Base-by-base conservation (phyloP, 306 rosid species). In the Gleditsia sinensis region DNA sequence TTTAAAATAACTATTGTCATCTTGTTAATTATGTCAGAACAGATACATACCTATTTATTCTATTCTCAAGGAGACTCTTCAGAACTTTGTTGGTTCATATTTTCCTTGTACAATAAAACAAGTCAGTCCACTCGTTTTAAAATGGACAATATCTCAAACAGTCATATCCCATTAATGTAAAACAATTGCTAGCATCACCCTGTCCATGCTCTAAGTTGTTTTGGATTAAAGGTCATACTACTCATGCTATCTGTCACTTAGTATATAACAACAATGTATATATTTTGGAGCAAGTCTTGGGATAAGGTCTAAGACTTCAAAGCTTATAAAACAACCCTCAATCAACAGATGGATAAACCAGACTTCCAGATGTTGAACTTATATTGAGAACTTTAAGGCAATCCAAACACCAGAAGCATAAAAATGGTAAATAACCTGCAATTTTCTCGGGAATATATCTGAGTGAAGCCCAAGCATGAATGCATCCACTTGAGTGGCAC, bases 391-490 rank as follows among this genome's bases (percentile, higher is more conserved):
- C 19, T 30, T 61, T 16, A 60, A 23, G 19, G 51, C 56, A 37
- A 68, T 37, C 16, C 7, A 67, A 51, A 53, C 46, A 56, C 4
- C 10, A 67, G 16, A 69, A 62, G 20, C 53, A 71, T 20, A 37
- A 61, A 25, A 57, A 34, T 0, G 68, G 7, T 55, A 43, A 37
- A 39, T 57, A 72, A 92, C 99, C 99, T 84, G 96, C 90, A 77
- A 94, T 83, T 84, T 85, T 91, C 83, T 92, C 83, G 1, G 99
- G 97, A 84, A 91, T 87, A 75, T 87, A 90, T 86, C 80, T 88
- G 46, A 94, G 95, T 0, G 96, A 88, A 78, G 95, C 97, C 97
- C 94, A 94, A 53, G 91, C 86, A 85, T 94, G 99, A 85, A 85
- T 86, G 78, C 92, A 83, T 42, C 95, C 97, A 70, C 87, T 83